Percentiles rank a stretch among this genome's conserved stretches.
Conservation (phyloP, 1,139 yeast species). For the Lodderomyces orthopsilosis region DNA sequence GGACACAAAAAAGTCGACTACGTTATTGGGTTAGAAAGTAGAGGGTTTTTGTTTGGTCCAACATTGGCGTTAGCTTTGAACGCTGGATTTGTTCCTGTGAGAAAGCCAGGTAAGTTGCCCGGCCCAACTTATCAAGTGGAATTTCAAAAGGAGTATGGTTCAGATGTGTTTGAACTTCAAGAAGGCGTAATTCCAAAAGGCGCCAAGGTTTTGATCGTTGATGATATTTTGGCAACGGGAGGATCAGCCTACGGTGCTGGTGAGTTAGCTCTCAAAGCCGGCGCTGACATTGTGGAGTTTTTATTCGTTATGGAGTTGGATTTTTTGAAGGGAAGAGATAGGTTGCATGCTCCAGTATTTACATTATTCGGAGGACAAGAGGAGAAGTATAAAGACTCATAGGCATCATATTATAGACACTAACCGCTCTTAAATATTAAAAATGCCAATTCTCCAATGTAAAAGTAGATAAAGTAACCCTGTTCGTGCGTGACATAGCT, state of each 20-base stretch:
- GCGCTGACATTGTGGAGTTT: constrained; percentile 75
- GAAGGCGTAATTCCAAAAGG: constrained; percentile 76
- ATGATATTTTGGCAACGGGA: constrained; percentile 97
- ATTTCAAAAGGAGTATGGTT: constrained; percentile 89
- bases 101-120: constrained; percentile 94
- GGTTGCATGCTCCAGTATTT: constrained; percentile 78
- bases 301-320: constrained; percentile 90
- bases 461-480: constrained; percentile 81
- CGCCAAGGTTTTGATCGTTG: constrained; percentile 80
- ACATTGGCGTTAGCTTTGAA: constrained; percentile 84
- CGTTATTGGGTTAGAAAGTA: constrained; percentile 90
- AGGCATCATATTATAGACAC: neutral
- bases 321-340: constrained; percentile 90
- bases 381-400: constrained; percentile 31
- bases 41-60: constrained; percentile 97
- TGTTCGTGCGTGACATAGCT: constrained; percentile 89
- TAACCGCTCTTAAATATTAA: constrained; percentile 74
- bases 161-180: constrained; percentile 87
- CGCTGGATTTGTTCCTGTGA: constrained; percentile 90
- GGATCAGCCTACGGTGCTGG: constrained; percentile 97
- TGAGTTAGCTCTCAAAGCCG: constrained; percentile 62
- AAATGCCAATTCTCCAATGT: constrained; percentile 77
- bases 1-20: constrained; percentile 74
- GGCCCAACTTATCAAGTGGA: constrained; percentile 74
- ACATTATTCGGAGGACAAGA: constrained; percentile 85